phyloP scores from a whole-genome alignment of 208 protist species.

The Leishmania tarentolae region DNA sequence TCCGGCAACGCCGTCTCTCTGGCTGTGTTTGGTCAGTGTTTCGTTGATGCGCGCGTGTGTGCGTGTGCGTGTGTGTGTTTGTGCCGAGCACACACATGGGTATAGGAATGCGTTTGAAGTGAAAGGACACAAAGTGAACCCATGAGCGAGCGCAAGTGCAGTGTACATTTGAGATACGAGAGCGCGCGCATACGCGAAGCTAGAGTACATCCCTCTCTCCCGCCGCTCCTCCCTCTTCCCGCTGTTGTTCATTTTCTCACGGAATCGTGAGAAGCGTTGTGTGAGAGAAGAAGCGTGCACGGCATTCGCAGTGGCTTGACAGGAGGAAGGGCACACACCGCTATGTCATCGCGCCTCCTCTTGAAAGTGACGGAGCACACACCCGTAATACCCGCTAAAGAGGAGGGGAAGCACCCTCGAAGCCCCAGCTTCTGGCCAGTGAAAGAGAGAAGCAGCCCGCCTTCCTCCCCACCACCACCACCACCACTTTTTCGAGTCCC shows the following conservation, averaged over 20 bases:
- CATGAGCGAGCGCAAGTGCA: background rate
- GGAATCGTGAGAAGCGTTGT: background rate
- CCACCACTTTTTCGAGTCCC: background rate
- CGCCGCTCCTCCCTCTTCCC: background rate
- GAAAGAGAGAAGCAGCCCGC: background rate
- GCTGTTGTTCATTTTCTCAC: background rate
- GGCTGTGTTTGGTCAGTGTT: background rate
- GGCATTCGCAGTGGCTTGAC: background rate
- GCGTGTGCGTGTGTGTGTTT: background rate
- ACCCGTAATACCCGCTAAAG: background rate
- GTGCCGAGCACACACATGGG: too few relatives aligned
- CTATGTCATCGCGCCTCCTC: background rate
- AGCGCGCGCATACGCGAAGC: background rate
- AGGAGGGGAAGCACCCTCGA: background rate
- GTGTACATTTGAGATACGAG: background rate
- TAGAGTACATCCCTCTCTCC: too few relatives aligned
- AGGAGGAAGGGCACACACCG: background rate
- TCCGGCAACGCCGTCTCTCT: background rate
- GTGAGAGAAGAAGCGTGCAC: background rate
- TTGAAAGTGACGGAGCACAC: background rate
- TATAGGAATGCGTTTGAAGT: background rate
- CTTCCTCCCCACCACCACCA: too few relatives aligned
- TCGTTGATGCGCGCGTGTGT: background rate
- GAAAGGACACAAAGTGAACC: background rate
- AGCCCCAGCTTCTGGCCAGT: background rate